Evolutionary conservation across 139 green algal genomes (phyloP).

Genomic region (Chlamydomonas sp.): DNA sequence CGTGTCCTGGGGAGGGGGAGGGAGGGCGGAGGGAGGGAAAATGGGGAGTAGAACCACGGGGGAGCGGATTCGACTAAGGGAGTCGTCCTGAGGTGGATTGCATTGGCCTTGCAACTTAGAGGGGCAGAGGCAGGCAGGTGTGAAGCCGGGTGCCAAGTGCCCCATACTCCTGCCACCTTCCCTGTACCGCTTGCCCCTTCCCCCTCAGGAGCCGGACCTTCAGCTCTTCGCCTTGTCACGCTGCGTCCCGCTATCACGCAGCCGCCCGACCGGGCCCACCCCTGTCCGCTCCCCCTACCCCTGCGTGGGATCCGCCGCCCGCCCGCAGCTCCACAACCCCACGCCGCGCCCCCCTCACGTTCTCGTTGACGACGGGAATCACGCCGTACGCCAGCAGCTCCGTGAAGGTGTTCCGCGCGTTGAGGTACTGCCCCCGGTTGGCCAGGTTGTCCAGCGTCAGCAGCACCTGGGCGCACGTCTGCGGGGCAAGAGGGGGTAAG

Average conservation of each 20-base stretch:
- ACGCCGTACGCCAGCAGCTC: conserved; percentile 85
- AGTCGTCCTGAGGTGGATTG: too few species aligned
- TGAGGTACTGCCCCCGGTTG: conserved; percentile 86
- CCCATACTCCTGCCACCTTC: too few species aligned
- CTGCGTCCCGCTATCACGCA: too few species aligned
- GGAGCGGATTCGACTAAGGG: background rate
- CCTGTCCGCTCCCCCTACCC: too few species aligned
- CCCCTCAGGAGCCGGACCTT: too few species aligned
- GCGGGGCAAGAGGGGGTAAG: conserved; percentile 6
- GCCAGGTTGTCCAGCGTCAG: conserved; percentile 93
- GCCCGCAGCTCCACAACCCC: background rate
- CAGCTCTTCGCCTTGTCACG: too few species aligned
- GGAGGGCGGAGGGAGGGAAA: background rate
- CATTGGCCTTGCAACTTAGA: too few species aligned
- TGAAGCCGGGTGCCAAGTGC: too few species aligned
- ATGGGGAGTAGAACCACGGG: background rate
- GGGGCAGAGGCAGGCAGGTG: too few species aligned
- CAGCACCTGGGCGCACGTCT: conserved; percentile 91
- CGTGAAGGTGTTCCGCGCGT: conserved; percentile 90
- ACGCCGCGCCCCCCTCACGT: conserved; percentile 58
- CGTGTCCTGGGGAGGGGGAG: conserved; percentile 73
- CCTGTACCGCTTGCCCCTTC: too few species aligned
- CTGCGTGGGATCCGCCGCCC: background rate
- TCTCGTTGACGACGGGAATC: conserved; percentile 96
- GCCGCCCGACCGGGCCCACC: too few species aligned